phyloP scores from a whole-genome alignment of 495 filamentous ascomycete species.

The Oleoguttula mirabilis region DNA sequence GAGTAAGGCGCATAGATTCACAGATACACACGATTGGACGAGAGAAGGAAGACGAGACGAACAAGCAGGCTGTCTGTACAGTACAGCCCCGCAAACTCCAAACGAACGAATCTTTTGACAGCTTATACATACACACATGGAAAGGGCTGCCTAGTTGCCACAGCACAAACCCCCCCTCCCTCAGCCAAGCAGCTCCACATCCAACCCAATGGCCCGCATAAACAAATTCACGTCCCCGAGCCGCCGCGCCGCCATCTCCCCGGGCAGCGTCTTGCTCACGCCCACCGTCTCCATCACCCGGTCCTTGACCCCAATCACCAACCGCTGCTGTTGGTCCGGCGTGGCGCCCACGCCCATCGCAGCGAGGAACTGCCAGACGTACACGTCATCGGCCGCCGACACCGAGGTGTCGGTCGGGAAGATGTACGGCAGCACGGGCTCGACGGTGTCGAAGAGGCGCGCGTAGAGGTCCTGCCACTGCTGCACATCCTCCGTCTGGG shows the following conservation, averaged over 20 bases:
- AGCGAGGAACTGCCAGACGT: conserved; percentile 96
- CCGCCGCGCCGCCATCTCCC: conserved; percentile 66
- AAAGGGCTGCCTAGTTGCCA: no score
- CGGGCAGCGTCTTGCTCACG: conserved; percentile 75
- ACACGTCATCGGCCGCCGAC: conserved; percentile 49
- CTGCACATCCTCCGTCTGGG: conserved; percentile 52
- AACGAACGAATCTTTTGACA: no score
- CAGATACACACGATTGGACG: no score
- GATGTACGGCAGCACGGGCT: conserved; percentile 66
- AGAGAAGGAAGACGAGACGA: no score
- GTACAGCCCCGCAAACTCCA: no score
- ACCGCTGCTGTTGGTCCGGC: conserved; percentile 81
- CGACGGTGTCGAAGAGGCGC: conserved; percentile 71
- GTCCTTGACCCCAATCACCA: conserved; percentile 95
- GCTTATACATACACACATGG: no score
- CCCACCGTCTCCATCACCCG: conserved; percentile 91
- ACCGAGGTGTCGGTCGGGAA: conserved; percentile 77
- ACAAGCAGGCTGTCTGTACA: no score
- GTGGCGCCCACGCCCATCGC: conserved; percentile 84
- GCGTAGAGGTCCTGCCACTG: conserved; percentile 70
- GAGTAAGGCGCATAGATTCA: no score
- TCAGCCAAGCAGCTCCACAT: conserved; percentile 85
- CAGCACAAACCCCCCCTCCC: no score
- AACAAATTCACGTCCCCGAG: conserved; percentile 92
- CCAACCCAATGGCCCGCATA: conserved; percentile 94